Evolutionary conservation across 345 rosid species (phyloP).

Genomic region (Aurinia saxatilis): DNA sequence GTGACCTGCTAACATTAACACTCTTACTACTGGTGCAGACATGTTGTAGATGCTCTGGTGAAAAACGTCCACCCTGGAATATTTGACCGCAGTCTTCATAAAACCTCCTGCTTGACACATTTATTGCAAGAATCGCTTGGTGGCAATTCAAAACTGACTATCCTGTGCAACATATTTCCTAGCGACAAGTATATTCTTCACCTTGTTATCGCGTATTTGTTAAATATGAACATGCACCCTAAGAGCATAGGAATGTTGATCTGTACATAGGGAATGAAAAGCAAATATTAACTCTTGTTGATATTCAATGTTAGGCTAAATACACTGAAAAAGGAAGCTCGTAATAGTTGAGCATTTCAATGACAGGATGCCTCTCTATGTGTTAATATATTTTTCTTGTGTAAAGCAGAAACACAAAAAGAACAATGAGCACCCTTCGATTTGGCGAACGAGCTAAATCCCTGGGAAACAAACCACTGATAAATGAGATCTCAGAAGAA

Average conservation of each 20-base stretch:
- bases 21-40: slow-evolving; percentile 42
- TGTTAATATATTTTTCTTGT: slow-evolving; percentile 14
- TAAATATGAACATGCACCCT: background rate
- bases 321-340: too few relatives aligned
- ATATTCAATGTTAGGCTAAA: too few relatives aligned
- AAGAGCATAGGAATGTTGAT: background rate
- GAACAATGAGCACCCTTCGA: slow-evolving; percentile 76
- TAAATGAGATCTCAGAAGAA: slow-evolving; percentile 91
- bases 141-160: slow-evolving; percentile 89
- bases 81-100: slow-evolving; percentile 40
- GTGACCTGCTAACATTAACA: background rate
- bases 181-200: slow-evolving; percentile 46
- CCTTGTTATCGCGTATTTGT: background rate
- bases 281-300: too few relatives aligned
- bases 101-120: slow-evolving; percentile 68
- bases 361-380: background rate
- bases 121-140: slow-evolving; percentile 85
- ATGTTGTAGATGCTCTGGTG: slow-evolving; percentile 56
- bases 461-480: slow-evolving; percentile 64
- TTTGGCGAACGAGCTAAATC: slow-evolving; percentile 73
- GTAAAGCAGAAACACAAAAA: slow-evolving; percentile 57
- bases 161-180: slow-evolving; percentile 68
- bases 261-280: background rate
- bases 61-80: slow-evolving; percentile 39
- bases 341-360: too few relatives aligned